Evolutionary conservation across 2,329 filamentous ascomycete genomes (phyloP).

Genomic region (Fusarium humuli): DNA sequence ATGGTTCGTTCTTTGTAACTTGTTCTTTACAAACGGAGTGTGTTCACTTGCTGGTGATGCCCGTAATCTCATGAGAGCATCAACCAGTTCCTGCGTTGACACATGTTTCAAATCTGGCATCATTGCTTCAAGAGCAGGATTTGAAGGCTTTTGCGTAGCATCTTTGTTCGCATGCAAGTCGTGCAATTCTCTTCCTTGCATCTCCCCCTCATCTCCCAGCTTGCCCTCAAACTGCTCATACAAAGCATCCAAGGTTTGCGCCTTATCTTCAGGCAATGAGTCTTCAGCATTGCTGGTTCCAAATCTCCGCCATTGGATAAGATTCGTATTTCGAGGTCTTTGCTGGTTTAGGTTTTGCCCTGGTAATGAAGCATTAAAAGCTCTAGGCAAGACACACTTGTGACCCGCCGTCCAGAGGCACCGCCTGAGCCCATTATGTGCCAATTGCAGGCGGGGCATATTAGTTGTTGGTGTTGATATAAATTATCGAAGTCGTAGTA

Average conservation of each 20-base stretch:
- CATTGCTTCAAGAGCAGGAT: constrained; percentile 16
- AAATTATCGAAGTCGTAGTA: neutral
- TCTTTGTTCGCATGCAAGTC: neutral
- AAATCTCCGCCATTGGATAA: constrained; percentile 34
- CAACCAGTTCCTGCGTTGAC: constrained; percentile 41
- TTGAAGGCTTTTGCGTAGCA: neutral
- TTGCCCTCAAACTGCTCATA: neutral
- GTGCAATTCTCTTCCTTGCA: neutral
- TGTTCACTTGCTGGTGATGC: constrained; percentile 29
- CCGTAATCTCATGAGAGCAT: constrained; percentile 47
- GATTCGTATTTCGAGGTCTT: constrained; percentile 11
- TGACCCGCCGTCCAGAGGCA: constrained; percentile 71
- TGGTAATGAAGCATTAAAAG: constrained; percentile 42
- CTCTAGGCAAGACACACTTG: constrained; percentile 50
- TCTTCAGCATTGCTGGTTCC: constrained; percentile 16
- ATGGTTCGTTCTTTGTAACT: constrained; percentile 48
- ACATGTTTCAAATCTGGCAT: constrained; percentile 14
- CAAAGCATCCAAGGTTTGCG: constrained; percentile 5
- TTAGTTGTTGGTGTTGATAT: neutral
- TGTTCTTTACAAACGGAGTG: constrained; percentile 36
- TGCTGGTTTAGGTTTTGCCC: constrained; percentile 15
- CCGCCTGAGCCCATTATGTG: constrained; percentile 71
- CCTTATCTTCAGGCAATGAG: neutral
- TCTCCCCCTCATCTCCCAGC: neutral
- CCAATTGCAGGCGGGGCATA: constrained; percentile 51